phyloP scores from a whole-genome alignment of 257 asterid species.

The Nicotiana otophora region DNA sequence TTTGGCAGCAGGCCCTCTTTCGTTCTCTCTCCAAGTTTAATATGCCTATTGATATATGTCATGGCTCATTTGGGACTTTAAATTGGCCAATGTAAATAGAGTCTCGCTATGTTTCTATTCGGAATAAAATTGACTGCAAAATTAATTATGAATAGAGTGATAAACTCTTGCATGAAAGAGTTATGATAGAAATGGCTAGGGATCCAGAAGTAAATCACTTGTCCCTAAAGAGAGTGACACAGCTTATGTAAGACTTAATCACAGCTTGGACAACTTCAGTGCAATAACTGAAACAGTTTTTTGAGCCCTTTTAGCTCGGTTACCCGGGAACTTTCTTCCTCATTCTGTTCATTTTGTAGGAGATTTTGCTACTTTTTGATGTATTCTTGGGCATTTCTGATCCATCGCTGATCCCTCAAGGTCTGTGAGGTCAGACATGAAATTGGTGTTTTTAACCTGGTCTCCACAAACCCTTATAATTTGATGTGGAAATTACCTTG shows the following conservation, averaged over 20 bases:
- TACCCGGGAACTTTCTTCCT: neutral
- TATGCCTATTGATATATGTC: neutral
- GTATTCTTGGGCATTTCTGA: neutral
- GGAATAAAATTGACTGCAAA: neutral
- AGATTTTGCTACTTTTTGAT: neutral
- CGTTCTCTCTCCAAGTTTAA: neutral
- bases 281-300: neutral
- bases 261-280: neutral
- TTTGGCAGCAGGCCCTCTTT: neutral
- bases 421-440: neutral
- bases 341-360: neutral
- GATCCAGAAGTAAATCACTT: neutral
- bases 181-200: neutral
- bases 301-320: neutral
- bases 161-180: neutral
- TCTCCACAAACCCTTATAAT: neutral
- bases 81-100: neutral
- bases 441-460: neutral
- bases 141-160: neutral
- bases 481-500: neutral
- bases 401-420: neutral
- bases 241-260: neutral
- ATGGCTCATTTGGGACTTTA: neutral
- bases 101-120: neutral
- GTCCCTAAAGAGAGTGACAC: neutral